These are phyloP conservation scores for Pichia manshurica DNA, from an alignment of 805 yeast genomes.

Conservation along the genomic window DNA sequence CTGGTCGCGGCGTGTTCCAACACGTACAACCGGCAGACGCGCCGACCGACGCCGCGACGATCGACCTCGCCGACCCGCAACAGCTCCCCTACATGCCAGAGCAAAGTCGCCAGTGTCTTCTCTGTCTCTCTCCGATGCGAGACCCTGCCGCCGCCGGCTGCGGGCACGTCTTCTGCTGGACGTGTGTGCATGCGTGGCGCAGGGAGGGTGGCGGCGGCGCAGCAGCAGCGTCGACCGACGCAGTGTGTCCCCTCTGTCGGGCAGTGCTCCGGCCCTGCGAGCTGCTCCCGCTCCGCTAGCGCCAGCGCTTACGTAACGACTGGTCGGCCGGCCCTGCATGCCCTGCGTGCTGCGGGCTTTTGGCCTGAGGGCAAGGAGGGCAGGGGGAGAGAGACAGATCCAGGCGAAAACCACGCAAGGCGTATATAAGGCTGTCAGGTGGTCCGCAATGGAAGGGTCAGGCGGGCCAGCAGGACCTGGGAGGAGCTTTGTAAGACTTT, in stretches of 20 bases:
- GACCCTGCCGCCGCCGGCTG: conserved; percentile 84
- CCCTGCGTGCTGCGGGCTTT: no score
- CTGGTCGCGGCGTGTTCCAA: no score
- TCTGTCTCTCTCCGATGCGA: conserved; percentile 74
- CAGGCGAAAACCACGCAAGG: conserved; percentile 7
- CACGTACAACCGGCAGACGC: no score
- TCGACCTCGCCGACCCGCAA: conserved; percentile 52
- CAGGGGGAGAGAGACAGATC: neutral
- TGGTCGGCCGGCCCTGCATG: neutral
- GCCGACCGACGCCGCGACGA: conserved; percentile 7
- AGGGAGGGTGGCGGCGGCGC: no score
- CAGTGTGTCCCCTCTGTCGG: conserved; percentile 87
- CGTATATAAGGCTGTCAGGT: neutral
- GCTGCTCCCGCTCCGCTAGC: conserved; percentile 43
- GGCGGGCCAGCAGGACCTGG: neutral
- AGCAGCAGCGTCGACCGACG: no score
- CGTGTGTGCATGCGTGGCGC: conserved; percentile 84
- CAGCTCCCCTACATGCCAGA: conserved; percentile 65
- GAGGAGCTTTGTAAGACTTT: no score
- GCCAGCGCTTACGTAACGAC: neutral
- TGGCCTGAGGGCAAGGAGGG: no score
- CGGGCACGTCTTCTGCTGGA: conserved; percentile 94
- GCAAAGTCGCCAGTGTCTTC: conserved; percentile 69
- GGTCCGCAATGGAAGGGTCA: no score
- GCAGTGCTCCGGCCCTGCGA: conserved; percentile 60